Evolutionary conservation across 1,284 basidiomycete species (phyloP).

Genomic region (Austroboletus niveus): DNA sequence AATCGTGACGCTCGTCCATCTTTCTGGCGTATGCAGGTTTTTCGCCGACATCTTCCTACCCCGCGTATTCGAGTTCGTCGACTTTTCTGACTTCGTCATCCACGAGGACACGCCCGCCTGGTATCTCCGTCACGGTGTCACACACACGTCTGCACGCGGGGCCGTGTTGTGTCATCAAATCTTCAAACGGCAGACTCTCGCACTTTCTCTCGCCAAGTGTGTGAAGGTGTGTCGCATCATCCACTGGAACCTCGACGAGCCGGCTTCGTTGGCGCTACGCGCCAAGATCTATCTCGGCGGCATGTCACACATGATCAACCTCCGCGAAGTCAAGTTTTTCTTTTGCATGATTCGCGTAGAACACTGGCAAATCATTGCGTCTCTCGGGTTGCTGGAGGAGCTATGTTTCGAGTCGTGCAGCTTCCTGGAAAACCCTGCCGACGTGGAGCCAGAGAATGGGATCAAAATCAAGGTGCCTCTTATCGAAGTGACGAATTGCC

Average conservation of each 20-base stretch:
- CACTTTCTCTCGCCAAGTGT: constrained; percentile 15
- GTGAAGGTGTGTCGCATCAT: no score
- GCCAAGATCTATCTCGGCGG: not conserved
- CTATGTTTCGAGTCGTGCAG: constrained; percentile 9
- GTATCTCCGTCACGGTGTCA: not conserved
- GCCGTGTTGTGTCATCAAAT: constrained; percentile 15
- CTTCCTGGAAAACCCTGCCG: not conserved
- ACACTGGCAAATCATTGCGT: constrained; percentile 15
- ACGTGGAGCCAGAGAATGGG: not conserved
- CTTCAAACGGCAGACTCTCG: constrained; percentile 10
- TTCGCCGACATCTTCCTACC: constrained; percentile 39
- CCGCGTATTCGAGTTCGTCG: constrained; percentile 35
- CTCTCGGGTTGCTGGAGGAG: constrained; percentile 11
- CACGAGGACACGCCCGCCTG: not conserved
- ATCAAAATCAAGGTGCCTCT: not conserved
- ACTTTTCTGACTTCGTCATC: constrained; percentile 20
- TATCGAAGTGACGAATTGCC: not conserved
- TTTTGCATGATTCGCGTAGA: constrained; percentile 2
- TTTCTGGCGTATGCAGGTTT: constrained; percentile 39
- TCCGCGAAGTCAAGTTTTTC: constrained; percentile 14
- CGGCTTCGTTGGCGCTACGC: not conserved
- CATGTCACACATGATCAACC: constrained; percentile 19
- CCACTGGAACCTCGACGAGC: not conserved
- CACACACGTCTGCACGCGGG: not conserved
- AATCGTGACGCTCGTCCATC: not conserved